Conservation (phyloP, 75 land plant species). For the Selaginella moellendorffii region DNA sequence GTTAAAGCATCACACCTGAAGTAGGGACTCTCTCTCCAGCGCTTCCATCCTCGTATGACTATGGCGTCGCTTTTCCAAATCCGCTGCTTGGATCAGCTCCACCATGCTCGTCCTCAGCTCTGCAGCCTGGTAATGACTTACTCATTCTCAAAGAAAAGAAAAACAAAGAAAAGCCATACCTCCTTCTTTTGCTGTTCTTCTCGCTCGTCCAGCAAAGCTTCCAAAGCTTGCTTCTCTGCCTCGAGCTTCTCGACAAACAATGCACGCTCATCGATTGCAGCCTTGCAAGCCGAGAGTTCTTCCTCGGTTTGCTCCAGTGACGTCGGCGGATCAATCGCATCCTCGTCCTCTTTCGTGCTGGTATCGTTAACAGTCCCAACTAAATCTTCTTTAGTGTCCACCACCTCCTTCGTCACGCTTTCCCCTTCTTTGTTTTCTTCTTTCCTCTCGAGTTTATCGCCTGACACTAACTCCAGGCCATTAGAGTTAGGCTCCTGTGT, state of each 20-base stretch:
- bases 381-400: too few relatives aligned
- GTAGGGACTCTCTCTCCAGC: conserved; percentile 41
- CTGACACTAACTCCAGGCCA: too few relatives aligned
- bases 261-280: neutral
- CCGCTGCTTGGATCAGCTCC: conserved; percentile 72
- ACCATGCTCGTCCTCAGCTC: conserved; percentile 55
- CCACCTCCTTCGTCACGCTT: too few relatives aligned
- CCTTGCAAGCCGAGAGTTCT: neutral
- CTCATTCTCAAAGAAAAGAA: too few relatives aligned
- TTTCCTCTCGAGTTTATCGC: too few relatives aligned
- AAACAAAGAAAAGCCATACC: conserved; percentile 35
- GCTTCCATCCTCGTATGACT: conserved; percentile 75
- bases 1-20: conserved; percentile 42
- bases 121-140: conserved; percentile 61
- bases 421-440: too few relatives aligned
- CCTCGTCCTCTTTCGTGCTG: too few relatives aligned
- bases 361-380: too few relatives aligned
- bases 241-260: conserved; percentile 55
- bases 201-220: conserved; percentile 57
- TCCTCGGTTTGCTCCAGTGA: neutral
- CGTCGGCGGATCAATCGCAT: too few relatives aligned
- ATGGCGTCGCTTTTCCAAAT: conserved; percentile 82
- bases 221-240: conserved; percentile 61
- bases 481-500: too few relatives aligned
- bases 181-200: conserved; percentile 66